These are phyloP conservation scores for Thozetella sp. DNA, from an alignment of 495 filamentous ascomycete genomes.

Conservation along the genomic window DNA sequence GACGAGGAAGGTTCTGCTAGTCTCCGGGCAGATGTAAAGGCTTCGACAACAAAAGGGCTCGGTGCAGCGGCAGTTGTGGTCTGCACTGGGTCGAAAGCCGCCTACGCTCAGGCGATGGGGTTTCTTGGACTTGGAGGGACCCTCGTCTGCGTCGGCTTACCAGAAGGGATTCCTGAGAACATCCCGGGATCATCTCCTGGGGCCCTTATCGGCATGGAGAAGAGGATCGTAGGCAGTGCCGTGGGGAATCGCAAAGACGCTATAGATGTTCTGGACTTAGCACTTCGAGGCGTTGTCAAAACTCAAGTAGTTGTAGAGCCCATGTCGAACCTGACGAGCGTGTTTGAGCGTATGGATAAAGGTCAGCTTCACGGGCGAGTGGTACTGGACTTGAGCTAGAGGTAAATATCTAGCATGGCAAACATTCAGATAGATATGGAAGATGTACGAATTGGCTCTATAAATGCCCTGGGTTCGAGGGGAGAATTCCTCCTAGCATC, in stretches of 20 bases:
- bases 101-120: slow-evolving; percentile 61
- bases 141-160: slow-evolving; percentile 67
- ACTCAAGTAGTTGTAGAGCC: slow-evolving; percentile 58
- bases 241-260: slow-evolving; percentile 69
- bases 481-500: not conserved
- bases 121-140: slow-evolving; percentile 67
- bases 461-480: not conserved
- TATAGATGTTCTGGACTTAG: slow-evolving; percentile 67
- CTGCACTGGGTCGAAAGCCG: slow-evolving; percentile 64
- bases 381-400: slow-evolving; percentile 55
- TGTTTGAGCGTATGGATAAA: slow-evolving; percentile 62
- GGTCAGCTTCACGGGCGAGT: slow-evolving; percentile 60
- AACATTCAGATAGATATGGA: no score
- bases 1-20: slow-evolving; percentile 27
- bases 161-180: slow-evolving; percentile 58
- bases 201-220: slow-evolving; percentile 51
- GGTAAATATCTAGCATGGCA: no score
- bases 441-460: no score
- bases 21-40: slow-evolving; percentile 53
- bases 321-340: slow-evolving; percentile 61
- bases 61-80: slow-evolving; percentile 68
- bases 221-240: slow-evolving; percentile 60
- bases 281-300: slow-evolving; percentile 62
- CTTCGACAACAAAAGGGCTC: slow-evolving; percentile 54
- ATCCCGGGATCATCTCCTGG: slow-evolving; percentile 59